Evolutionary conservation across 331 rosid genomes (phyloP), one percentile per base, ranked within the genome.

Genomic region (Pyracantha coccinea): DNA sequence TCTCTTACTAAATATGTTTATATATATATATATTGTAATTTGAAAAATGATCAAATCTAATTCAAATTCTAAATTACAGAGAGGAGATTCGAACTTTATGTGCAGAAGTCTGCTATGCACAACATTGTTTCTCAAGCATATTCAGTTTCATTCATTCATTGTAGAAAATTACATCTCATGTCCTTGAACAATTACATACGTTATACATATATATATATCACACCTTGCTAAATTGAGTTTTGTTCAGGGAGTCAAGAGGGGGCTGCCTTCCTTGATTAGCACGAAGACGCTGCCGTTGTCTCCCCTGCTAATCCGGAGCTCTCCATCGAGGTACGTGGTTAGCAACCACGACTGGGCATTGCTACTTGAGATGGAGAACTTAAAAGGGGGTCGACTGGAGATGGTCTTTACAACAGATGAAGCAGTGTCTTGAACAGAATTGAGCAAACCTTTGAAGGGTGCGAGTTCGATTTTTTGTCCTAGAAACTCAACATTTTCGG

Each of bases 251-350:
- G 67, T 47, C 78, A 94, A 74, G 65, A 90, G 92, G 75, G 85
- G n/a, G 79, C 99, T 87, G 27, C 97, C 97, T 78, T 89, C 97
- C 83, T 92, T 94, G 81, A 94, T 80, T 47, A 94, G 92, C 72
- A 92, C 99, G 27, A 85, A 92, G 25, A 94, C 92, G 16, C 90
- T 84, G 70, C 97, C 97, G 14, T 71, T 92, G 35, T 90, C 97
- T 28, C 90, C 93, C 83, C 93, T 82, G 3, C 91, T 85, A 82
- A 94, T 90, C 64, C 97, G 82, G 32, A 94, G 83, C 62, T 92
- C 97, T n/a, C 80, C 85, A 0, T 94, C 99, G 6, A 94, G 97
- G 77, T 90, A 90, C 19, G 97, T 92, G 41, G 97, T 92, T 32
- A 94, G 87, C 54, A 92, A 58, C 99, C 97, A 94, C 0, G 99